A percentile compares a stretch with the other conserved stretches of the same genome.
These are phyloP conservation scores for Abortiporus biennis DNA, from an alignment of 1,284 basidiomycete genomes.

Conservation along the genomic window DNA sequence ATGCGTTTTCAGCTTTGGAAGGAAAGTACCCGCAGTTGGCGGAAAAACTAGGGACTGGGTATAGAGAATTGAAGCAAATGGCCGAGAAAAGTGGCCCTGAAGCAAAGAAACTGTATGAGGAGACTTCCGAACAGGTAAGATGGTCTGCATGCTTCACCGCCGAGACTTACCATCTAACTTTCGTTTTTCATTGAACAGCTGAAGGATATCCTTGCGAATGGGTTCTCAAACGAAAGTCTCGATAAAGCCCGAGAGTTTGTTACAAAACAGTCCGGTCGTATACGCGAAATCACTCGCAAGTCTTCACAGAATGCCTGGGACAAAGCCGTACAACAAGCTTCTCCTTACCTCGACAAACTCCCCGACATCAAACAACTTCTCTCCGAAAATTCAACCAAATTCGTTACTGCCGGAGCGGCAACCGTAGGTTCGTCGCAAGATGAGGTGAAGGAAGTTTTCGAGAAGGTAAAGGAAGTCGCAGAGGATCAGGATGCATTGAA, in stretches of 20 bases:
- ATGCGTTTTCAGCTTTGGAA: constrained; percentile 20
- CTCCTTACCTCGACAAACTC: constrained; percentile 25
- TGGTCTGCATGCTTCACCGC: background rate
- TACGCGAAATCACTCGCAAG: constrained; percentile 21
- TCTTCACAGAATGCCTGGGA: constrained; percentile 26
- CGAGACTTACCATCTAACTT: background rate
- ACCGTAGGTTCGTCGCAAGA: constrained; percentile 13
- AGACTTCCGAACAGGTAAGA: constrained; percentile 27
- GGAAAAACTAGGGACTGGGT: constrained; percentile 27
- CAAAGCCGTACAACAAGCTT: constrained; percentile 21
- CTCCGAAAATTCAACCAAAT: constrained; percentile 18
- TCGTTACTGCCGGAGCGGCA: constrained; percentile 17
- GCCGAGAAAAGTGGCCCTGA: constrained; percentile 29
- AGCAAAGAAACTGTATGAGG: constrained; percentile 29
- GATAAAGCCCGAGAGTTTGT: constrained; percentile 21
- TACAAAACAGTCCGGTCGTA: constrained; percentile 22
- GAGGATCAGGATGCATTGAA: constrained; percentile 12
- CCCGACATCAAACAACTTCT: constrained; percentile 24
- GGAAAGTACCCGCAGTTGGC: constrained; percentile 28
- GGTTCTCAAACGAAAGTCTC: constrained; percentile 21
- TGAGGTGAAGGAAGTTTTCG: constrained; percentile 22
- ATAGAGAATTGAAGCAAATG: constrained; percentile 25
- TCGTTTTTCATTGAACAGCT: constrained; percentile 13
- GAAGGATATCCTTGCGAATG: constrained; percentile 22
- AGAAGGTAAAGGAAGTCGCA: constrained; percentile 20